phyloP scores from a whole-genome alignment of 306 rosid species.

The Cucurbita moschata region DNA sequence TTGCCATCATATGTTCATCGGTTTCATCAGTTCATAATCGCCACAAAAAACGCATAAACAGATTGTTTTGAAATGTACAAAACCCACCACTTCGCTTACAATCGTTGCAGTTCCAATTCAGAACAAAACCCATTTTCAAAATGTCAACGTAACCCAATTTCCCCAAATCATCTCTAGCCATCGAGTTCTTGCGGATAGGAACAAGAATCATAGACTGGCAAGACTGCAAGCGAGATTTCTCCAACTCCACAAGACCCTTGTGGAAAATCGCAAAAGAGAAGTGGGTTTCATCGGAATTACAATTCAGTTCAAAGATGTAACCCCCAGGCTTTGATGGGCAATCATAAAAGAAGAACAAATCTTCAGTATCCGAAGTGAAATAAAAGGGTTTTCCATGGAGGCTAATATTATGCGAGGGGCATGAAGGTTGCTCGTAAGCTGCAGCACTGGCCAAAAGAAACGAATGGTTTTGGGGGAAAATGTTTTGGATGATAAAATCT shows the following conservation, averaged over 20 bases:
- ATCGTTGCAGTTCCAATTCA: neutral
- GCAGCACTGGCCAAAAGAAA: conserved; percentile 20
- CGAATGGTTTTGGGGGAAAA: conserved; percentile 32
- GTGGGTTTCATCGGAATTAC: conserved; percentile 22
- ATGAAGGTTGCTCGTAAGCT: conserved; percentile 1
- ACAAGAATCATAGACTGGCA: conserved; percentile 26
- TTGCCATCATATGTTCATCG: too few relatives aligned
- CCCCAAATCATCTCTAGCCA: neutral
- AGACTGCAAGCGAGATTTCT: neutral
- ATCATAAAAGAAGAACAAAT: conserved; percentile 42
- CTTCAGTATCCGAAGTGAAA: conserved; percentile 8
- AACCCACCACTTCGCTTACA: neutral
- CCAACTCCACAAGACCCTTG: conserved; percentile 18
- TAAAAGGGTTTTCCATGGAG: conserved; percentile 31
- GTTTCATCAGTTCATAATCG: neutral
- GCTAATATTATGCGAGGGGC: conserved; percentile 27
- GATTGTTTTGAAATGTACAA: neutral
- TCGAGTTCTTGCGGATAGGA: conserved; percentile 16
- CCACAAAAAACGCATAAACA: neutral
- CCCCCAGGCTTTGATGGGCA: conserved; percentile 23
- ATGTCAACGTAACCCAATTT: neutral
- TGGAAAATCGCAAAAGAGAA: conserved; percentile 43
- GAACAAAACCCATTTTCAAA: neutral
- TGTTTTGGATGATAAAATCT: conserved; percentile 26
- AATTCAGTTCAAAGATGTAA: conserved; percentile 17